These are phyloP conservation scores for Colletotrichum truncatum DNA, from an alignment of 2,329 filamentous ascomycete genomes.

Conservation along the genomic window DNA sequence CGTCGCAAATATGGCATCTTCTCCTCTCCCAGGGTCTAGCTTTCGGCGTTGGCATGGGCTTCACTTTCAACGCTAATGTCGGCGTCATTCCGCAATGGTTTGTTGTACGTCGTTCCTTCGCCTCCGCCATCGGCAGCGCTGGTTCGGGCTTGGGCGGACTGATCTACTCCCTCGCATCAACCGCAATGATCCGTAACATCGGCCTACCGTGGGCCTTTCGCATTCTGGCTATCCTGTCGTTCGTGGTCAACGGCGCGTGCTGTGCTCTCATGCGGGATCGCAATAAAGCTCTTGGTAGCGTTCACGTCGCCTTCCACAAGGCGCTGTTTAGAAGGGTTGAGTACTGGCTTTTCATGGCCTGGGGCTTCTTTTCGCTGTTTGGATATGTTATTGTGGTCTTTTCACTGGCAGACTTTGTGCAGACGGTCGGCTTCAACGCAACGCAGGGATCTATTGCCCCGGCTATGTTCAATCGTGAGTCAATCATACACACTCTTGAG, in stretches of 20 bases:
- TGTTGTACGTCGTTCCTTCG: constrained; percentile 71
- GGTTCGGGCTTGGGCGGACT: constrained; percentile 81
- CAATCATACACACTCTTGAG: constrained; percentile 33
- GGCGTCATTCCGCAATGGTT: constrained; percentile 81
- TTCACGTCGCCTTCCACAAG: constrained; percentile 73
- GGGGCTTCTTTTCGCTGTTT: constrained; percentile 76
- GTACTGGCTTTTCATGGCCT: constrained; percentile 72
- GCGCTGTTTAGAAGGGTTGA: constrained; percentile 68
- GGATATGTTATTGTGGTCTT: constrained; percentile 83
- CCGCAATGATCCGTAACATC: constrained; percentile 73
- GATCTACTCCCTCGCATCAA: constrained; percentile 72
- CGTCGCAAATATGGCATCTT: constrained; percentile 76
- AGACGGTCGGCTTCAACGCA: constrained; percentile 71
- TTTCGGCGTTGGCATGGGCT: constrained; percentile 83
- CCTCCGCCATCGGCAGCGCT: constrained; percentile 73
- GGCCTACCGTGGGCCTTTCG: constrained; percentile 74
- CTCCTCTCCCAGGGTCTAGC: constrained; percentile 78
- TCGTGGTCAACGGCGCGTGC: constrained; percentile 70
- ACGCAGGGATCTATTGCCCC: constrained; percentile 75
- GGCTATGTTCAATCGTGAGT: constrained; percentile 75
- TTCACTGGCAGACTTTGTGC: constrained; percentile 77
- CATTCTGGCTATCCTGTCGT: constrained; percentile 70
- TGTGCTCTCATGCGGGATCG: constrained; percentile 74
- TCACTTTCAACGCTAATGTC: constrained; percentile 76
- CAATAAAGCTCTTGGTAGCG: constrained; percentile 75